Percentiles rank a stretch among this genome's conserved stretches.
Evolutionary conservation across 2,329 filamentous ascomycete genomes (phyloP).

Genomic region (Cytospora piceae): DNA sequence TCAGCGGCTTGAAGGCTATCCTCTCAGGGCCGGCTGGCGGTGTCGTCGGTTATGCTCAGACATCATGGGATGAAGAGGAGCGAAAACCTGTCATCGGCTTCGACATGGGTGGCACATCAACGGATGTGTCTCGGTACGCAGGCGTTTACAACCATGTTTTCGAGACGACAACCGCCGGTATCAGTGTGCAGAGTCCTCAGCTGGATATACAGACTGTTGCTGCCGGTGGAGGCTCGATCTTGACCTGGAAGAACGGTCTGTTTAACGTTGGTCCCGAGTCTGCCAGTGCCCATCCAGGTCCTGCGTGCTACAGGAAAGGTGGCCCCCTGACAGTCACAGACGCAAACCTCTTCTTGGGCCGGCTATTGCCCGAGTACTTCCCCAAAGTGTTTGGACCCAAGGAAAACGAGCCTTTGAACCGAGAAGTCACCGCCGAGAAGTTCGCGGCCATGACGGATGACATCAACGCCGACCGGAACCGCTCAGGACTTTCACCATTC

Average conservation of each 20-base stretch:
- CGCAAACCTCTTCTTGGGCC: slow-evolving; percentile 66
- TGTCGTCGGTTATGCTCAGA: slow-evolving; percentile 75
- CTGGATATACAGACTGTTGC: slow-evolving; percentile 83
- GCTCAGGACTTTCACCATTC: slow-evolving; percentile 31
- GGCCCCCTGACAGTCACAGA: slow-evolving; percentile 70
- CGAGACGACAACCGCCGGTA: slow-evolving; percentile 76
- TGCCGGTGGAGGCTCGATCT: slow-evolving; percentile 71
- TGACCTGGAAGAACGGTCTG: slow-evolving; percentile 70
- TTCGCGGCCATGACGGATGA: slow-evolving; percentile 42
- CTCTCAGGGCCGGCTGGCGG: slow-evolving; percentile 77
- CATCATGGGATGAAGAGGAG: slow-evolving; percentile 70
- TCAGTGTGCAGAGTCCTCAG: slow-evolving; percentile 78
- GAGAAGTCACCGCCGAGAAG: slow-evolving; percentile 40
- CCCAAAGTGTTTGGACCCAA: slow-evolving; percentile 70
- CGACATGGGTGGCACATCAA: slow-evolving; percentile 77
- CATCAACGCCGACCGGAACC: slow-evolving; percentile 39
- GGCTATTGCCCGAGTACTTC: slow-evolving; percentile 61
- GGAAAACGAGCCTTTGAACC: slow-evolving; percentile 56
- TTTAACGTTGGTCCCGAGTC: slow-evolving; percentile 72
- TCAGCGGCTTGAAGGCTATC: slow-evolving; percentile 71
- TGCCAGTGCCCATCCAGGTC: slow-evolving; percentile 67
- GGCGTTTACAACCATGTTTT: slow-evolving; percentile 55
- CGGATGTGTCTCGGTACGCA: slow-evolving; percentile 72
- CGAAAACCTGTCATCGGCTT: slow-evolving; percentile 75
- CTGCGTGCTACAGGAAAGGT: slow-evolving; percentile 69